phyloP scores from a whole-genome alignment of 148 eudicot species.

The Camellia sinensis region DNA sequence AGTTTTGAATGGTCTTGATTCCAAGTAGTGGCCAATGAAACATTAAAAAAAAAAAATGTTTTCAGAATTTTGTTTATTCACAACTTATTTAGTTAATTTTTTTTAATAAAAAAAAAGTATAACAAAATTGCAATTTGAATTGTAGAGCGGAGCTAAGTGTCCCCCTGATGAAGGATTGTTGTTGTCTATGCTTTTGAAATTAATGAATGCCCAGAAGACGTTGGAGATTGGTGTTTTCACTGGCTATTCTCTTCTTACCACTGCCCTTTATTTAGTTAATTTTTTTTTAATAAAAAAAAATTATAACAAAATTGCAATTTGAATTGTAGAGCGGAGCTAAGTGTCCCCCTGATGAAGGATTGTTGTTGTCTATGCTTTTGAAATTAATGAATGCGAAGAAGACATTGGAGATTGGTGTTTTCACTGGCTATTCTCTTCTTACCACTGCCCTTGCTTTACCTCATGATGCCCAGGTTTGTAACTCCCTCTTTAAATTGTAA shows the following conservation, averaged over 20 bases:
- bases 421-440: no score
- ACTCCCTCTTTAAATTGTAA: no score
- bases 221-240: slow-evolving; percentile 29
- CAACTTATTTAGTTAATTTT: no score
- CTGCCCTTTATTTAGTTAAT: no score
- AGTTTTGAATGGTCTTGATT: no score
- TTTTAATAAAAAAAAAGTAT: neutral
- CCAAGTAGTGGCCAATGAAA: no score
- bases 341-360: neutral
- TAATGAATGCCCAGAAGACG: slow-evolving; percentile 29
- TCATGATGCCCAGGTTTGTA: slow-evolving; percentile 27
- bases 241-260: slow-evolving; percentile 33
- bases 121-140: neutral
- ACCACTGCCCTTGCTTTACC: slow-evolving; percentile 30
- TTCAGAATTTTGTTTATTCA: no score
- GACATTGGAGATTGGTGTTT: no score
- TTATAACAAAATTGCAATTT: neutral
- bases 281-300: no score
- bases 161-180: slow-evolving; percentile 21
- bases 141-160: slow-evolving; percentile 5
- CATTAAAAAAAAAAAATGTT: no score
- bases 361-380: no score
- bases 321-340: neutral
- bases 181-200: slow-evolving; percentile 20
- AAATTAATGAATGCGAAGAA: no score